These are phyloP conservation scores for Cercospora janseana DNA, from an alignment of 2,329 filamentous ascomycete genomes.

Conservation along the genomic window DNA sequence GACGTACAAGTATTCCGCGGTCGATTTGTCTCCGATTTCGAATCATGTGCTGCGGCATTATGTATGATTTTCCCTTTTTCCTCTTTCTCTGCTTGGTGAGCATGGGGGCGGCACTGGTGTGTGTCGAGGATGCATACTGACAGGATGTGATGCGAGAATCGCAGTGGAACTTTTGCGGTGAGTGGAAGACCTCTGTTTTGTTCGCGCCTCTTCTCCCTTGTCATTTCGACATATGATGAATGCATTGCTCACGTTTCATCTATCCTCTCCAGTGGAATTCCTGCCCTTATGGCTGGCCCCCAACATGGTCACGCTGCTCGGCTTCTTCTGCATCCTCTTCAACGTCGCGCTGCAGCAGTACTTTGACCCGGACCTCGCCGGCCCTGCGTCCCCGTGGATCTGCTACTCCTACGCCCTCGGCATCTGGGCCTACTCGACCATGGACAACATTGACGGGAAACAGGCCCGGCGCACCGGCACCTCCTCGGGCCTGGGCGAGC, in stretches of 20 bases:
- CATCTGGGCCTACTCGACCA: constrained; percentile 94
- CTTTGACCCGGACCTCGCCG: constrained; percentile 84
- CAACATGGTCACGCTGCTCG: constrained; percentile 94
- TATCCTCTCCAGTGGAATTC: too few species aligned
- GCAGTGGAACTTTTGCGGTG: constrained; percentile 97
- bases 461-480: constrained; percentile 93
- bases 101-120: too few species aligned
- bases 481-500: constrained; percentile 88
- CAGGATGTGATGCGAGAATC: neutral
- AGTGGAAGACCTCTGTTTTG: too few species aligned
- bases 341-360: constrained; percentile 76
- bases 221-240: too few species aligned
- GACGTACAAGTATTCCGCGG: constrained; percentile 94
- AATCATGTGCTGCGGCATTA: constrained; percentile 93
- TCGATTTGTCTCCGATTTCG: constrained; percentile 93
- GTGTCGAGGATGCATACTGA: too few species aligned
- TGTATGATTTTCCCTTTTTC: constrained; percentile 57
- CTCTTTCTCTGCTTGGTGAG: neutral
- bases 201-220: too few species aligned
- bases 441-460: constrained; percentile 99
- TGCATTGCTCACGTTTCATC: too few species aligned
- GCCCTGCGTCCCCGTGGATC: constrained; percentile 73
- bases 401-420: constrained; percentile 96
- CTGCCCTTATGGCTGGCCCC: constrained; percentile 94
- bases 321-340: constrained; percentile 87